These are phyloP conservation scores for Trichosporon faecale DNA, from an alignment of 1,284 basidiomycete genomes.

Conservation along the genomic window DNA sequence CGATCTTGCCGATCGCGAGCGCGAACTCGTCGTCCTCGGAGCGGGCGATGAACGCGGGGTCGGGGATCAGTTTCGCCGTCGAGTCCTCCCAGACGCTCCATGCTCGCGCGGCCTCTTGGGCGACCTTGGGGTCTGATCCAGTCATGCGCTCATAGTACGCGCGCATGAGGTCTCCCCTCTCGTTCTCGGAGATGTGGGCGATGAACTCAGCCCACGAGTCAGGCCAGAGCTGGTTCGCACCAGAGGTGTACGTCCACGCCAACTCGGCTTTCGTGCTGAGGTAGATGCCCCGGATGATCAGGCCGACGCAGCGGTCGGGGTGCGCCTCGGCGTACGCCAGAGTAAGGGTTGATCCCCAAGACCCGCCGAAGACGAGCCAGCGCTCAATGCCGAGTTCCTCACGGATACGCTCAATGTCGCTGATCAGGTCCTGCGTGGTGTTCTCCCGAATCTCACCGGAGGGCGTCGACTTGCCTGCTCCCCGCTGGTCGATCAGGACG, in stretches of 20 bases:
- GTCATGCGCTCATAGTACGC: conserved; percentile 76
- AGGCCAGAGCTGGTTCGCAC: conserved; percentile 62
- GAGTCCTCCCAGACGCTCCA: conserved; percentile 81
- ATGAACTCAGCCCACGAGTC: conserved; percentile 83
- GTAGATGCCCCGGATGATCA: conserved; percentile 89
- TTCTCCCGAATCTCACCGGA: conserved; percentile 77
- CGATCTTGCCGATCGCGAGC: conserved; percentile 77
- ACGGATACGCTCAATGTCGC: conserved; percentile 80
- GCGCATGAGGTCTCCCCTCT: conserved; percentile 72
- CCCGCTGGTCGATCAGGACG: conserved; percentile 72
- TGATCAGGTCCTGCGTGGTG: conserved; percentile 91
- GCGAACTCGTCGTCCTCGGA: conserved; percentile 68
- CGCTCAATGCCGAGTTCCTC: conserved; percentile 68
- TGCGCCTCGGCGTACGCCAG: conserved; percentile 83
- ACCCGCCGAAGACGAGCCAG: conserved; percentile 90
- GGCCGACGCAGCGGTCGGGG: conserved; percentile 71
- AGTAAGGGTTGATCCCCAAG: conserved; percentile 88
- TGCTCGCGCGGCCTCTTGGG: conserved; percentile 65
- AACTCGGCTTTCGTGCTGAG: conserved; percentile 80
- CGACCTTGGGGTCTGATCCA: conserved; percentile 62
- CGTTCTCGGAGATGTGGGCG: conserved; percentile 71
- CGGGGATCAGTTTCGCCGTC: conserved; percentile 71
- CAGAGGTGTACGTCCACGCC: conserved; percentile 82
- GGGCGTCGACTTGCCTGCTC: conserved; percentile 78
- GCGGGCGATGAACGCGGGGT: conserved; percentile 64